phyloP scores from a whole-genome alignment of 2,329 filamentous ascomycete genomes.

The Pestalotiopsis sp. region DNA sequence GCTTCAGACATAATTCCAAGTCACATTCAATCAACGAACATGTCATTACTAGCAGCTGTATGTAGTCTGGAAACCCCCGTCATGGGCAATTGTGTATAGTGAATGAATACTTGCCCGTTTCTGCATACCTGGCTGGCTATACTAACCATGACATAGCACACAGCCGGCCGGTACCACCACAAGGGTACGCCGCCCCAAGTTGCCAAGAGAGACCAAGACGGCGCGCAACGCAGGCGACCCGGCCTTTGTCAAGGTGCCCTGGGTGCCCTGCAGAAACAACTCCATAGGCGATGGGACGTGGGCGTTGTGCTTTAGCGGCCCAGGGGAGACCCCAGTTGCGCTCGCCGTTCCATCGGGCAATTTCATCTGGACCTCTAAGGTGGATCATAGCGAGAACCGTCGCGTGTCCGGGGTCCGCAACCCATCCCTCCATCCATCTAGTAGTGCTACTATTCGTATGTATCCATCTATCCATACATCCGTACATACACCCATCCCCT shows the following conservation, averaged over 20 bases:
- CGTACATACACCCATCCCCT: neutral
- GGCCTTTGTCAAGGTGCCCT: neutral
- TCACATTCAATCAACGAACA: neutral
- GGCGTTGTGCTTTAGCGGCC: conserved; percentile 19
- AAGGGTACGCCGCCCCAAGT: conserved; percentile 14
- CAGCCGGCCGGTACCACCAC: neutral
- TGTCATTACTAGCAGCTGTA: neutral
- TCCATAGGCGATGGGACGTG: conserved; percentile 32
- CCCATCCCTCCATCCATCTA: conserved; percentile 15
- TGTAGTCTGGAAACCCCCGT: neutral
- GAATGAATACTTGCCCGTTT: neutral
- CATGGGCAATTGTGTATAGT: neutral
- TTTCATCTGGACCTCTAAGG: conserved; percentile 40
- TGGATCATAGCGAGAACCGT: conserved; percentile 34
- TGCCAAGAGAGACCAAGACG: conserved; percentile 3
- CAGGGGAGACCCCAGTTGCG: conserved; percentile 32
- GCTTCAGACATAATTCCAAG: neutral
- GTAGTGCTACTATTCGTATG: no score
- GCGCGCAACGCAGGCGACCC: neutral
- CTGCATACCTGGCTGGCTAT: neutral
- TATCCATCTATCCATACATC: conserved; percentile 13
- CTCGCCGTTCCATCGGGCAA: conserved; percentile 42
- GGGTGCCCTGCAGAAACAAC: conserved; percentile 10
- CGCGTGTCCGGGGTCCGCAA: conserved; percentile 30
- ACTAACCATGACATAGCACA: neutral